Base-by-base conservation (phyloP, 352 stramenopile genomes). In the Globisporangium barbulae region DNA sequence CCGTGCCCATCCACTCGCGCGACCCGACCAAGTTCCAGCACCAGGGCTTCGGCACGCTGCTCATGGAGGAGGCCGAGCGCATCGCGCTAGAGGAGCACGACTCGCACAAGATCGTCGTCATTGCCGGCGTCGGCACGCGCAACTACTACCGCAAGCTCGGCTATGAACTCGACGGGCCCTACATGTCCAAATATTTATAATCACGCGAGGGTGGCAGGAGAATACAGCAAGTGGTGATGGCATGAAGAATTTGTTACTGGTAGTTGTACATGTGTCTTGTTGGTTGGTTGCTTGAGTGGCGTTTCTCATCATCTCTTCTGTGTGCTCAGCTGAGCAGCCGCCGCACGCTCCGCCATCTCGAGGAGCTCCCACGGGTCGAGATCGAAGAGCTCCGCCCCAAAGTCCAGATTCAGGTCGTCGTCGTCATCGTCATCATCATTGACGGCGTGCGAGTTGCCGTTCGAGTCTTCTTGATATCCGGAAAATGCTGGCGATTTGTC, bases 141-240 rank as follows among this genome's bases (percentile, higher is more conserved):
- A 84, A 98, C 70, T 99, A 99, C 78, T 99, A 99, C 75, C 83
- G 96, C 53, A 98, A 98, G 78, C 83, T 99, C 61, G 97, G 96
- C 35, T 99, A 98, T 76, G 81, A 97, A 57, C 80, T 98, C 55
- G 94, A 99, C 74, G 97, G 97, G 48, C 91, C 94, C 9, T 99
- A 98, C 81, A 99, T 99, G 96, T 96, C 83, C 69, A 99, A 99
- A 73, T 86, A 83, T 81, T 78, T 89, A 73, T 89, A 33, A 55
- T 9, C 21, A 56, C 21, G 44, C 15, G 33, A 19, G 12, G 31
- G 7, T 33, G 5, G 39, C 22, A 2, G 25, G 44, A 41, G 31
- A 55, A 21, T 1, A 13, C 30, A 41, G 35, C 22, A 58, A 33
- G 35, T 52, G 21, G 19, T 28, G 35, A 8, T 25, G 25, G 5